A percentile compares a stretch with the other conserved stretches of the same genome.
Evolutionary conservation across 805 yeast genomes (phyloP).

Genomic region (Wickerhamomyces ciferrii): DNA sequence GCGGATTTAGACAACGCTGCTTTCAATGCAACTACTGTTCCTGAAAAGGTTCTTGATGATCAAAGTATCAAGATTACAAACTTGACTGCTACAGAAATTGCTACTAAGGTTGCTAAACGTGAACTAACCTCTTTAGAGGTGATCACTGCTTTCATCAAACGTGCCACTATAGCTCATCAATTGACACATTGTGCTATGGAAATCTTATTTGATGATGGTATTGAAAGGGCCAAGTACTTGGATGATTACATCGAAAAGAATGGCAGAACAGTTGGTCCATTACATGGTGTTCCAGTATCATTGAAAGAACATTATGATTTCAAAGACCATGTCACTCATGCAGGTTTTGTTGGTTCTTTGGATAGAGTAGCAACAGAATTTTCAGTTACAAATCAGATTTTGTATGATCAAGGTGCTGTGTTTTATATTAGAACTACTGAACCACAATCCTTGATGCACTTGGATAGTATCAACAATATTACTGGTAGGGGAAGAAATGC

Average conservation of each 20-base stretch:
- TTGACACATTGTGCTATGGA: constrained; percentile 57
- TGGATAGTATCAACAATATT: constrained; percentile 57
- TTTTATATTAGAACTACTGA: constrained; percentile 61
- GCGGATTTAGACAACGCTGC: constrained; percentile 13
- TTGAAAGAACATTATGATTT: constrained; percentile 60
- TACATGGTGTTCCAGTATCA: constrained; percentile 68
- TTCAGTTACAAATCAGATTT: constrained; percentile 40
- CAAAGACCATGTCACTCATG: constrained; percentile 51
- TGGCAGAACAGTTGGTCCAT: constrained; percentile 56
- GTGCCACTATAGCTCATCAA: constrained; percentile 61
- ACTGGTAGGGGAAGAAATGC: constrained; percentile 58
- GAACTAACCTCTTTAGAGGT: constrained; percentile 17
- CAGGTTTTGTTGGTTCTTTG: constrained; percentile 50
- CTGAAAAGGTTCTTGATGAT: constrained; percentile 13
- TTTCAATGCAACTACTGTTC: constrained; percentile 18
- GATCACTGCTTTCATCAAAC: constrained; percentile 24
- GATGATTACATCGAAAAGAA: constrained; percentile 45
- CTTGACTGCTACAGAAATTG: constrained; percentile 15
- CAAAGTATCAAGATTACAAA: constrained; percentile 16
- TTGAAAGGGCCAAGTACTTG: constrained; percentile 46
- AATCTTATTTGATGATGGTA: constrained; percentile 60
- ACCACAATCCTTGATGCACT: constrained; percentile 68
- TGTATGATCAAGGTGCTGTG: constrained; percentile 36
- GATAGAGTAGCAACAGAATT: constrained; percentile 42
- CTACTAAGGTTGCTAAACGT: constrained; percentile 9